phyloP scores from a whole-genome alignment of 352 stramenopile species.

The Pythium myriotylum region DNA sequence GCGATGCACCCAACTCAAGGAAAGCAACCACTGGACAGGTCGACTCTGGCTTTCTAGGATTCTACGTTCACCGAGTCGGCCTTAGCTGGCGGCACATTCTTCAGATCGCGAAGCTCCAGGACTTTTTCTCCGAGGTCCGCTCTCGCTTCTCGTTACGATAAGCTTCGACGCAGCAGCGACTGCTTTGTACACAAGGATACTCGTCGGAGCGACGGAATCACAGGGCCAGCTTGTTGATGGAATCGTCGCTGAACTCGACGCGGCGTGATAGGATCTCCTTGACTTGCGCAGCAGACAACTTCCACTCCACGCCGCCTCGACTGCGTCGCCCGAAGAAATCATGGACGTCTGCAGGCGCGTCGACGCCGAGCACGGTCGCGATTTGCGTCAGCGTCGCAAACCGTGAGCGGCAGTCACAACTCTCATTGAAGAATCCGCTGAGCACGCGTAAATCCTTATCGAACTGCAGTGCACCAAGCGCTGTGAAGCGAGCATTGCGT shows the following conservation, averaged over 20 bases:
- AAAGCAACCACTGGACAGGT: too few species aligned
- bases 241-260: conserved; percentile 72
- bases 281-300: conserved; percentile 61
- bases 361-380: conserved; percentile 71
- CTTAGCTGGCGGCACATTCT: too few species aligned
- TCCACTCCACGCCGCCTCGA: conserved; percentile 73
- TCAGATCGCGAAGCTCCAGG: too few species aligned
- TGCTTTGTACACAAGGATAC: too few species aligned
- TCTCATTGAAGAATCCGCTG: conserved; percentile 58
- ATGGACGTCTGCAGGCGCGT: conserved; percentile 68
- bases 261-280: conserved; percentile 78
- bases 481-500: conserved; percentile 64
- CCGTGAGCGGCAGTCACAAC: conserved; percentile 50
- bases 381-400: conserved; percentile 73
- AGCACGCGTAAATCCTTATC: conserved; percentile 87
- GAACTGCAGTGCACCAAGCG: conserved; percentile 83
- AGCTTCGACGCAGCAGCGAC: too few species aligned
- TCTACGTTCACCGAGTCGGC: too few species aligned
- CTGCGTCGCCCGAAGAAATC: conserved; percentile 72
- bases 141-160: too few species aligned
- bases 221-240: conserved; percentile 68
- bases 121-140: too few species aligned
- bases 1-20: too few species aligned
- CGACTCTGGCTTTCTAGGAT: too few species aligned
- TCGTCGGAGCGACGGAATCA: neutral